Evolutionary conservation across 2,329 filamentous ascomycete genomes (phyloP).

Genomic region (Herpomyces periplanetae): DNA sequence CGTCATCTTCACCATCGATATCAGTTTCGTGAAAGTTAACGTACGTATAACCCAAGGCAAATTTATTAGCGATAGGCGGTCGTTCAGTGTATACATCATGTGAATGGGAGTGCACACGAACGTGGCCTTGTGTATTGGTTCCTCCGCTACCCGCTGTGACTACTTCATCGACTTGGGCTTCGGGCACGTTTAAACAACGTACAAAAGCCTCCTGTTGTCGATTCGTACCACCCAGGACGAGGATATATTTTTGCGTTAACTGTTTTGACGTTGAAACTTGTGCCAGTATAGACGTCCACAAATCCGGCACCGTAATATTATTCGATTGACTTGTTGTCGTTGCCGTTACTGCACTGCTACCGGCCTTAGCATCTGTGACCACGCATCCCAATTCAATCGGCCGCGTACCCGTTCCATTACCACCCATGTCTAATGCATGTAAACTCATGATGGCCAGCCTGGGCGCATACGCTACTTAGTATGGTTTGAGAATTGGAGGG

Average conservation of each 20-base stretch:
- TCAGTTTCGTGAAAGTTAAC: slow-evolving; percentile 75
- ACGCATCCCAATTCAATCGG: no score
- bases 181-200: slow-evolving; percentile 4
- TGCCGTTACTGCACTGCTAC: neutral
- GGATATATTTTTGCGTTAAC: slow-evolving; percentile 57
- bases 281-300: slow-evolving; percentile 80
- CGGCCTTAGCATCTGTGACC: no score
- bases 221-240: slow-evolving; percentile 27
- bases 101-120: slow-evolving; percentile 17
- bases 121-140: slow-evolving; percentile 44
- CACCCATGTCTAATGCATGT: no score
- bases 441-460: no score
- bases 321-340: slow-evolving; percentile 4
- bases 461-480: no score
- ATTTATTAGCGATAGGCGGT: slow-evolving; percentile 56
- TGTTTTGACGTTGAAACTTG: slow-evolving; percentile 59
- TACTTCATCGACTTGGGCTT: slow-evolving; percentile 5
- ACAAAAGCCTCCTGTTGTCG: slow-evolving; percentile 1
- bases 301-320: slow-evolving; percentile 32
- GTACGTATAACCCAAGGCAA: slow-evolving; percentile 74
- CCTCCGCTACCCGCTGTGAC: slow-evolving; percentile 20
- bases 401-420: no score
- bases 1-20: slow-evolving; percentile 26
- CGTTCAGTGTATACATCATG: no score
- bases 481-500: no score